Conservation (phyloP, 148 eudicot genomes). For the Rhododendron molle region DNA sequence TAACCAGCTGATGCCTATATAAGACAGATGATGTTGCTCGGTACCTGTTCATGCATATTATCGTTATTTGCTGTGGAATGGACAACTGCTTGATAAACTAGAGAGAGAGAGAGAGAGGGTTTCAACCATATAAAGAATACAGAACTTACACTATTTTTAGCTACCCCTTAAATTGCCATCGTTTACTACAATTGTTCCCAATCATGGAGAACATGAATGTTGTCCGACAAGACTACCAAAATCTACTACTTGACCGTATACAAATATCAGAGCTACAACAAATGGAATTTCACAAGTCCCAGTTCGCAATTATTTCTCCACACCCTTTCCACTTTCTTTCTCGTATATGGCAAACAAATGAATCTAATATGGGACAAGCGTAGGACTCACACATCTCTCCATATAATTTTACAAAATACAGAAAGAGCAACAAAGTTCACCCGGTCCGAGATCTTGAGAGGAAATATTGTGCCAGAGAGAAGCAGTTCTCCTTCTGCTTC, state of each 20-base stretch:
- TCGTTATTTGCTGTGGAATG: not conserved
- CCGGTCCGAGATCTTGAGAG: conserved; percentile 21
- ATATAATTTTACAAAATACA: not conserved
- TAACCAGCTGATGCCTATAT: not conserved
- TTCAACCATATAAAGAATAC: not conserved
- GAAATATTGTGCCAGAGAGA: conserved; percentile 50
- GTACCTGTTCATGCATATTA: not conserved
- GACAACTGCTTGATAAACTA: not conserved
- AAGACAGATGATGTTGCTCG: not conserved
- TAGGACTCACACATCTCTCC: not conserved
- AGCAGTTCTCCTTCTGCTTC: conserved; percentile 56
- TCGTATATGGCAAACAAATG: not conserved
- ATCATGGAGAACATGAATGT: not conserved
- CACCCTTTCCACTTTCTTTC: not conserved
- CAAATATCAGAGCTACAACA: conserved; percentile 5
- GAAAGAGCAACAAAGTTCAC: not conserved
- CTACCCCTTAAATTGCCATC: not conserved
- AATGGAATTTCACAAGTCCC: not conserved
- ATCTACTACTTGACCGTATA: not conserved
- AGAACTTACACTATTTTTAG: not conserved
- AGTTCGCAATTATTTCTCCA: not conserved
- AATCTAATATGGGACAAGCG: not conserved
- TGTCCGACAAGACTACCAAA: not conserved
- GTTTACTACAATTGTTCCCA: not conserved
- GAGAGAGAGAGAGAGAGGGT: not conserved